A percentile compares a stretch with the other conserved stretches of the same genome.
phyloP scores from a whole-genome alignment of 2,329 filamentous ascomycete genomes.

The Cadophora sp. region DNA sequence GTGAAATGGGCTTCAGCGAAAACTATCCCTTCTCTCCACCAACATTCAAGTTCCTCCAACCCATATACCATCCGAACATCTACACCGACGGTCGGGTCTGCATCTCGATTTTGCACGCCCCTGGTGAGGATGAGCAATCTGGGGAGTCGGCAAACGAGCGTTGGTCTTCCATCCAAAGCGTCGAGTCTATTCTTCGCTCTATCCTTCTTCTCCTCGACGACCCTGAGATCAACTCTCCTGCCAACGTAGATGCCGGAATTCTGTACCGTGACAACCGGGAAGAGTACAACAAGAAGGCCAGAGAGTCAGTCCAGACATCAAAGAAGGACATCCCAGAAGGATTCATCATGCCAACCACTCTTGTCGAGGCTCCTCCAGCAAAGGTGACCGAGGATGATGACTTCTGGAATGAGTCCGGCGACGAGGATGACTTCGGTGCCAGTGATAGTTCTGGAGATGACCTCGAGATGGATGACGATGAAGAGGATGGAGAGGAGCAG shows the following conservation, averaged over 20 bases:
- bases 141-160: slow-evolving; percentile 89
- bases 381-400: slow-evolving; percentile 77
- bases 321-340: slow-evolving; percentile 80
- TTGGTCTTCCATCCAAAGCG: slow-evolving; percentile 92
- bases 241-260: slow-evolving; percentile 92
- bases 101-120: slow-evolving; percentile 94
- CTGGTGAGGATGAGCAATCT: slow-evolving; percentile 91
- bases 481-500: slow-evolving; percentile 57
- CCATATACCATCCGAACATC: slow-evolving; percentile 92
- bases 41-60: slow-evolving; percentile 81
- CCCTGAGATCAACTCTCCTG: slow-evolving; percentile 90
- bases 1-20: slow-evolving; percentile 83
- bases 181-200: slow-evolving; percentile 92
- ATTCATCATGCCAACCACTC: slow-evolving; percentile 81
- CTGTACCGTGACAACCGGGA: slow-evolving; percentile 77
- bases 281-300: slow-evolving; percentile 74
- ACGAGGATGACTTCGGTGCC: slow-evolving; percentile 79
- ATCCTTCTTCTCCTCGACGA: slow-evolving; percentile 92
- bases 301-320: slow-evolving; percentile 73
- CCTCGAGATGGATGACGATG: slow-evolving; percentile 60
- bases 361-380: slow-evolving; percentile 65
- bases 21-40: slow-evolving; percentile 93
- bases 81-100: slow-evolving; percentile 90
- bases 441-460: slow-evolving; percentile 70
- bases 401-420: slow-evolving; percentile 81